Evolutionary conservation across 163 green algal genomes (phyloP).

Genomic region (Coccomyxa subellipsoidea): DNA sequence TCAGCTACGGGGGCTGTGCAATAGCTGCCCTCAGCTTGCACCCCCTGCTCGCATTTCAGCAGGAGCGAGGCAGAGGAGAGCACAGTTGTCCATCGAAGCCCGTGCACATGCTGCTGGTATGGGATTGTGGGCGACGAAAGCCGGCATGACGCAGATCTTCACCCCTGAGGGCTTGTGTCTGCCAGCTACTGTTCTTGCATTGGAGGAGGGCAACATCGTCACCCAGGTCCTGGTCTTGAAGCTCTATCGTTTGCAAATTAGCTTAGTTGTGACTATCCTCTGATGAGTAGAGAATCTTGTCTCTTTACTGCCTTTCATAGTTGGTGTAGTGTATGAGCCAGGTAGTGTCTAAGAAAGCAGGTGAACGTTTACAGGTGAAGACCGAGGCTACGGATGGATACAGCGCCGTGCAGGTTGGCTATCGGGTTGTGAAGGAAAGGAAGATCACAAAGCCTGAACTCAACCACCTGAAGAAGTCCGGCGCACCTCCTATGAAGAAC

Average conservation of each 20-base stretch:
- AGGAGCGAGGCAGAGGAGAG: not conserved
- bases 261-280: too few species aligned
- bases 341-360: too few species aligned
- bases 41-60: not conserved
- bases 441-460: conserved; percentile 92
- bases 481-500: conserved; percentile 71
- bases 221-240: conserved; percentile 75
- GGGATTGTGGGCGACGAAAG: conserved; percentile 92
- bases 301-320: too few species aligned
- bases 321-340: too few species aligned
- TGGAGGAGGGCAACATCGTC: conserved; percentile 91
- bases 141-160: conserved; percentile 96
- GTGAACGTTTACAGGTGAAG: conserved; percentile 69
- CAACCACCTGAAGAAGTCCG: conserved; percentile 91
- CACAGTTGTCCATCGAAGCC: not conserved
- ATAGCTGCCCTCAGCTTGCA: not conserved
- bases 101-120: conserved; percentile 32
- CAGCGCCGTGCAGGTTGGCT: conserved; percentile 92
- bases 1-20: not conserved
- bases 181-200: conserved; percentile 87
- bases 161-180: conserved; percentile 78
- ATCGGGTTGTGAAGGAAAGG: conserved; percentile 69
- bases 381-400: conserved; percentile 92
- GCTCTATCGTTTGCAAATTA: too few species aligned
- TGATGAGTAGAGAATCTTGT: too few species aligned